Conservation (phyloP, 495 filamentous ascomycete genomes). For the Aspergillus bridgeri region DNA sequence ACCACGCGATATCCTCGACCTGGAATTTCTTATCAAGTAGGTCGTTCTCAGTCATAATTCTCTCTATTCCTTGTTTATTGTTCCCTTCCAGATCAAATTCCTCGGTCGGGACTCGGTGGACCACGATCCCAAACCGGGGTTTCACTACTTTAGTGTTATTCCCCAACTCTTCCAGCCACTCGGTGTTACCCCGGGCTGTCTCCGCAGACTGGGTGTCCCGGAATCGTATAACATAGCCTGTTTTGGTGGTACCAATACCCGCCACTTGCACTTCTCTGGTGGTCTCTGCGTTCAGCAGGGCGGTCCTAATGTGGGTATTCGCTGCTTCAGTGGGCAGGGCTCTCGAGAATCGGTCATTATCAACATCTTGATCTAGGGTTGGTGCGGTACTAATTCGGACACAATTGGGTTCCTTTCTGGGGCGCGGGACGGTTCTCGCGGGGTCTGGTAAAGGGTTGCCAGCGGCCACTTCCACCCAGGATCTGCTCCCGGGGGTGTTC, state of each 20-base stretch:
- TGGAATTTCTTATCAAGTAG: conserved; percentile 15
- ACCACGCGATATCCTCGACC: too few relatives aligned
- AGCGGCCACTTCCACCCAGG: too few relatives aligned
- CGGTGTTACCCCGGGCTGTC: conserved; percentile 13
- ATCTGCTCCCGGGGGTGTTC: too few relatives aligned
- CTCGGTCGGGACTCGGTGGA: conserved; percentile 22
- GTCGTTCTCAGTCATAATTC: conserved; percentile 25
- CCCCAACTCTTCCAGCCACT: conserved; percentile 16
- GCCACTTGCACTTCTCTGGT: conserved; percentile 19
- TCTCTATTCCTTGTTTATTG: conserved; percentile 11
- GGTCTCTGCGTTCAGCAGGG: conserved; percentile 11
- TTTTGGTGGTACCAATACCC: conserved; percentile 21
- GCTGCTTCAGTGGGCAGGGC: conserved; percentile 14
- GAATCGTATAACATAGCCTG: conserved; percentile 23
- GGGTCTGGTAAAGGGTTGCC: too few relatives aligned
- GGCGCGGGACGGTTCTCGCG: too few relatives aligned
- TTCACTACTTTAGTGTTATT: conserved; percentile 19
- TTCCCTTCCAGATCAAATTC: conserved; percentile 16
- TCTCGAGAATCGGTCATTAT: conserved; percentile 13
- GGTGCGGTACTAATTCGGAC: conserved; percentile 10
- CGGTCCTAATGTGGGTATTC: conserved; percentile 15
- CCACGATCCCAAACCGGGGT: conserved; percentile 16
- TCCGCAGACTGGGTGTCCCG: conserved; percentile 4
- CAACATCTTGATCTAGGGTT: neutral
- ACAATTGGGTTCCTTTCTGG: too few relatives aligned